Base-by-base conservation (phyloP, 345 rosid genomes). In the Camelina hispida region DNA sequence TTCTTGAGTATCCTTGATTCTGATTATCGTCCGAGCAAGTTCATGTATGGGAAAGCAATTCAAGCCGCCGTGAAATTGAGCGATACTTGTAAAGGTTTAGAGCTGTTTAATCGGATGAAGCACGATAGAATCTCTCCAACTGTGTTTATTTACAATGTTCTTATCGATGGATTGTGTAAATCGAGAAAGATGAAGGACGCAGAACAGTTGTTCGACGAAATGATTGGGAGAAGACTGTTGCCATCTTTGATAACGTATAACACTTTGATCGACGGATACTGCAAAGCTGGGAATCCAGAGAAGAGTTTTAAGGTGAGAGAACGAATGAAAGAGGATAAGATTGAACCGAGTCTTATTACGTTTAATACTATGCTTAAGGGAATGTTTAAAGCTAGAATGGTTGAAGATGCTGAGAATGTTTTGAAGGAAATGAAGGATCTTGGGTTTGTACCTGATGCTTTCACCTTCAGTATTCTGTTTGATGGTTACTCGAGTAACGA, bases 291-390 rank as follows among this genome's bases (percentile, higher is more conserved):
- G 68, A 85, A 79, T 28, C 67, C 85, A 35, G 90, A 86, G 2
- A 69, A 75, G 62, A 90, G 76, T 4, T 75, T 84, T 38, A 62
- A 74, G 10, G 35, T 87, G 79, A 87, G 87, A 74, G 85, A 82
- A 44, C 78, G 81, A 61, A 93, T 89, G 97, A 80, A 70, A 68
- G 61, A 20, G 51, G 86, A 79, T 59, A 81, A 80, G 14, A 84
- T 89, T 56, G 74, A 68, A 67, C 85, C 86, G 6, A 93, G 73
- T 81, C 68, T 93, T 43, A 75, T 91, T 62, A 91, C 93, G 0
- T 93, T 79, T 61, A 93, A 93, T 78, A 84, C 92, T 10, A 79
- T 91, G 76, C 86, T 88, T 18, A 72, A 76, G 32, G 97, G 92
- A 13, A 76, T 91, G 73, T 88, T 88, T 46, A 83, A 80, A 76